Conservation (phyloP, 805 yeast genomes). For the Lipomyces spencermartinsiae region DNA sequence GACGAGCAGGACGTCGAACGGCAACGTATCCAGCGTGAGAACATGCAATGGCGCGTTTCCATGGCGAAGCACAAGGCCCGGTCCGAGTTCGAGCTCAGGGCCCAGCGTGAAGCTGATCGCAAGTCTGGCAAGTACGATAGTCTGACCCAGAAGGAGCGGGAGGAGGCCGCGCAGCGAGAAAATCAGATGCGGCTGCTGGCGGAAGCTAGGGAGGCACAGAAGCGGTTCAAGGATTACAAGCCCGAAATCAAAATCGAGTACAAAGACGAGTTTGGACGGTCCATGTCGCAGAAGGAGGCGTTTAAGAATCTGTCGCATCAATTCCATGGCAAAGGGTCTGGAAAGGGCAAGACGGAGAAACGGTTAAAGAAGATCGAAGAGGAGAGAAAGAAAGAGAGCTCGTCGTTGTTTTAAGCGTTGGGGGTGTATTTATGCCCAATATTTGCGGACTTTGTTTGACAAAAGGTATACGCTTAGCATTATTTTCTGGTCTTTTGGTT, state of each 20-base stretch:
- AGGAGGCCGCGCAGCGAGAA: constrained; percentile 44
- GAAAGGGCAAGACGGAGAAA: constrained; percentile 48
- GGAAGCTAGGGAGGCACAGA: constrained; percentile 43
- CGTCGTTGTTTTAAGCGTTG: constrained; percentile 27
- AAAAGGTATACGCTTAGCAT: neutral
- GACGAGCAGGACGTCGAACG: constrained; percentile 39
- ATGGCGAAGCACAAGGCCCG: constrained; percentile 38
- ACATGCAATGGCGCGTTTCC: constrained; percentile 38
- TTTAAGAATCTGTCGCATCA: constrained; percentile 76
- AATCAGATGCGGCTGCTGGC: constrained; percentile 43
- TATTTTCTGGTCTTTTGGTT: neutral
- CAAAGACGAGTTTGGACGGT: constrained; percentile 67
- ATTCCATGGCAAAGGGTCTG: constrained; percentile 67
- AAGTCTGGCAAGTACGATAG: constrained; percentile 39
- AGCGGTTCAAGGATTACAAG: constrained; percentile 49
- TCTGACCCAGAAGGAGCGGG: constrained; percentile 46
- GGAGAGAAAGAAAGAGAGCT: constrained; percentile 39
- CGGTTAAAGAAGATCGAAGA: constrained; percentile 44
- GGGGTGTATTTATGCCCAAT: neutral
- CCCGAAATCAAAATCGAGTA: constrained; percentile 60
- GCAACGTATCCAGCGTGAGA: constrained; percentile 36
- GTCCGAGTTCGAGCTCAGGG: constrained; percentile 36
- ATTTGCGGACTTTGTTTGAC: neutral
- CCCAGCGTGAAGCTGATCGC: constrained; percentile 39
- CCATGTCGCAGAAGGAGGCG: constrained; percentile 69